Base-by-base conservation (phyloP, 805 yeast genomes). In the Henningerozyma blattae region DNA sequence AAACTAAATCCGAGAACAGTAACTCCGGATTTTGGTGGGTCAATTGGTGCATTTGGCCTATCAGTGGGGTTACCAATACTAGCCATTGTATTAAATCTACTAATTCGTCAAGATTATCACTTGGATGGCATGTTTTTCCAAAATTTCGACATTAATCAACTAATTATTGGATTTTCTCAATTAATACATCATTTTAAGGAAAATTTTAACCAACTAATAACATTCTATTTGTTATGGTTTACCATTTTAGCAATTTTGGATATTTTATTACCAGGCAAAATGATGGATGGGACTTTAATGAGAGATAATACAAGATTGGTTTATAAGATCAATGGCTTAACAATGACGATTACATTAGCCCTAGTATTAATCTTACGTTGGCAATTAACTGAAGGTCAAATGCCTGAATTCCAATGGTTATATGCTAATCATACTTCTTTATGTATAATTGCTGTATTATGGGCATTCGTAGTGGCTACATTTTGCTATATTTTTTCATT, bases 261-360 rank as follows among this genome's bases (percentile, higher is more conserved):
- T 53, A 47, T 69, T 12, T 46, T 77, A 3, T 59, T 82, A 22
- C 87, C 89, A 10, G 94, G 89, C 1, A 67, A 61, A 37, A 56
- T 51, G 17, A 58, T 73, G 45, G 52, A 69, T 22, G 98, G 98
- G 18, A 73, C 77, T 9, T 57, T 53, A 36, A 61, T 89, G 37
- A 68, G 96, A 48, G 94, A 86, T 54, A 91, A 91, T 2, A 67
- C 82, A 1, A 56, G 57, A 32, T 65, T 89, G 40, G 50, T 54
- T 15, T 89, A 89, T 61, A 77, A 80, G 49, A 81, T 91, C 61
- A 89, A 91, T 52, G 97, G 97, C 10, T 55, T 67, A 32, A 62
- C 70, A 18, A 61, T 84, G 39, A 63, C 74, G 19, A 50, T 66
- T 1, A 37, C 58, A 4, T 42, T 71, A 18, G 22, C 59, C 43